Evolutionary conservation across 331 rosid genomes (phyloP), one percentile per base, ranked within the genome.

Genomic region (Rosa hybrid): DNA sequence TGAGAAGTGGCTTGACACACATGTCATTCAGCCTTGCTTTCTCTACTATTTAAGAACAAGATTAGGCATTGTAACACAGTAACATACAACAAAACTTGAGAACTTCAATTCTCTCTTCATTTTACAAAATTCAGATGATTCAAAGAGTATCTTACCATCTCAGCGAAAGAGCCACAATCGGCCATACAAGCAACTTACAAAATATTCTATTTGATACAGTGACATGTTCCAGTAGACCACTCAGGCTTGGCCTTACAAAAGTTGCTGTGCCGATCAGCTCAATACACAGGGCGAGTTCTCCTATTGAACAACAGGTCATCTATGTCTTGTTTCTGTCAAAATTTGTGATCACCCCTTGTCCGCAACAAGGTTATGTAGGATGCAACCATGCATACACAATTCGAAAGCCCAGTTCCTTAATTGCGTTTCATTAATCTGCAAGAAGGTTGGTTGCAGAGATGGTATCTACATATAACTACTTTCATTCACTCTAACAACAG

Each of bases 401-500:
- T 48, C 18, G 53, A 67, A 44, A 49, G 39, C 34, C 42, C 68
- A 51, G 34, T 50, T 68, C 68, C 60, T 16, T 41, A 7, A 12
- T 39, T 1, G 51, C 20, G 18, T 54, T 71, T 14, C 77, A 51
- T 73, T 30, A 12, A 34, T 56, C 23, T 7, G 16, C 70, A 57
- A 42, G 70, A 62, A 57, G 2, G 1, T 14, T 20, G 25, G 44
- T 78, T 54, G 73, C 77, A 80, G 42, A 72, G 21, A 16, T 44
- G 57, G 69, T 69, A 65, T 68, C 89, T 84, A 88, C 48, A 81
- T n/a, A 30, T 83, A 78, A 49, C 81, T 88, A 60, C 50, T 82
- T 72, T 83, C 84, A 71, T 86, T 83, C 62, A 87, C 79, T 74
- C 84, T 92, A 71, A 89, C 85, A 30, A 94, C 90, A 81, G 88